Conservation (phyloP, 176 grass and related monocot genomes). For the Phyllostachys edulis region DNA sequence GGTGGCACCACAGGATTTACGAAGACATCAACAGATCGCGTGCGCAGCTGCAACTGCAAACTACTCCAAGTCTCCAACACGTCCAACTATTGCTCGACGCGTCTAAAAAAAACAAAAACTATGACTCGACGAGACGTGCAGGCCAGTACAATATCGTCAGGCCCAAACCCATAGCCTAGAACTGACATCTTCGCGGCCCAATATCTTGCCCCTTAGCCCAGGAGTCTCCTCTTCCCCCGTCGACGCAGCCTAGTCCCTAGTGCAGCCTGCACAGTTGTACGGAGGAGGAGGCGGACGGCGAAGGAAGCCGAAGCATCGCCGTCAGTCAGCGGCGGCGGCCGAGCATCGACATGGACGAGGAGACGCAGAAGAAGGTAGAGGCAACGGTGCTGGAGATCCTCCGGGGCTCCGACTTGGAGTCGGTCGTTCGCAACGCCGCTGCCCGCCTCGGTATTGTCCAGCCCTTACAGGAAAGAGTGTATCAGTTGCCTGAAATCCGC, state of each 20-base stretch:
- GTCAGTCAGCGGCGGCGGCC: not conserved
- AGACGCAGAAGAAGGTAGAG: constrained; percentile 62
- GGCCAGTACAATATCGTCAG: no score
- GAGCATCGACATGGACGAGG: constrained; percentile 46
- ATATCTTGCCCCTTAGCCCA: not conserved
- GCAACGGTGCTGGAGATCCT: constrained; percentile 71
- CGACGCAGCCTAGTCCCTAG: not conserved
- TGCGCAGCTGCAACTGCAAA: not conserved
- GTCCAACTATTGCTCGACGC: no score
- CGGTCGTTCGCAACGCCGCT: constrained; percentile 58
- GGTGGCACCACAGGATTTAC: not conserved
- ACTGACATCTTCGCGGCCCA: not conserved
- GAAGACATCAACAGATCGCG: not conserved
- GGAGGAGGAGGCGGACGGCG: not conserved
- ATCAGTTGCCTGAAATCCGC: not conserved
- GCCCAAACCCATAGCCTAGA: no score
- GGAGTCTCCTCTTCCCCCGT: not conserved
- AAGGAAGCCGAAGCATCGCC: not conserved
- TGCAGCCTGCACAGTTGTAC: not conserved
- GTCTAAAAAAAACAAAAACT: no score
- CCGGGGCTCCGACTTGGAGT: constrained; percentile 57
- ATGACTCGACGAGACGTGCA: no score
- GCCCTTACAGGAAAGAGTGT: not conserved
- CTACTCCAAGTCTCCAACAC: no score
- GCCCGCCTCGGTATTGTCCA: constrained; percentile 58